These are phyloP conservation scores for Backusella parvicylindrica DNA, from an alignment of 192 early-diverging fungal species.

Conservation along the genomic window DNA sequence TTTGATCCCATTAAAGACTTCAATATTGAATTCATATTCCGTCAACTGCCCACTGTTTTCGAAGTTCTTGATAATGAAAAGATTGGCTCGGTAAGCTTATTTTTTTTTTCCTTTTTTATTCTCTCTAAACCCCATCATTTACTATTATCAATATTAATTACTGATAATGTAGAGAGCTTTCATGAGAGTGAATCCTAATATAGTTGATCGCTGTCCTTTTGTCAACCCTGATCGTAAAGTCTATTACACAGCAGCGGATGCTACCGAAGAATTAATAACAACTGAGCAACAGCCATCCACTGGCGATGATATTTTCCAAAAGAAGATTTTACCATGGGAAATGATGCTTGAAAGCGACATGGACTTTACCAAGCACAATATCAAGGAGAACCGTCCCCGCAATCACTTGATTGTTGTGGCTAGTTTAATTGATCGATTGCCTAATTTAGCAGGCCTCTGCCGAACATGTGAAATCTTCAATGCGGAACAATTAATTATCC, in stretches of 20 bases:
- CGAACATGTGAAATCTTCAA: slow-evolving; percentile 66
- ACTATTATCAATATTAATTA: not conserved
- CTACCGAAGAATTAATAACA: slow-evolving; percentile 10
- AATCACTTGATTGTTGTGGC: slow-evolving; percentile 59
- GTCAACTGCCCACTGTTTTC: slow-evolving; percentile 29
- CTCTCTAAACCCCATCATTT: too few species aligned
- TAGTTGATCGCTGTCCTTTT: slow-evolving; percentile 12
- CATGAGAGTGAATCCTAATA: slow-evolving; percentile 16
- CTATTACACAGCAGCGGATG: slow-evolving; percentile 26
- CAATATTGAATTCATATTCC: slow-evolving; percentile 56
- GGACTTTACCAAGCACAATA: slow-evolving; percentile 39
- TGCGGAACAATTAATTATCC: slow-evolving; percentile 44
- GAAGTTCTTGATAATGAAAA: slow-evolving; percentile 45
- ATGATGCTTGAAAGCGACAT: slow-evolving; percentile 47
- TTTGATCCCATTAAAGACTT: slow-evolving; percentile 49
- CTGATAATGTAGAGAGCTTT: slow-evolving; percentile 30
- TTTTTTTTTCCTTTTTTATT: not conserved
- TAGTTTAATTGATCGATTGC: slow-evolving; percentile 47
- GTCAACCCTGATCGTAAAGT: slow-evolving; percentile 8
- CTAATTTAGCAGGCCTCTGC: slow-evolving; percentile 55
- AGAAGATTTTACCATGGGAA: slow-evolving; percentile 65
- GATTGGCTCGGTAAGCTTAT: slow-evolving; percentile 42
- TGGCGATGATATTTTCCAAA: slow-evolving; percentile 40
- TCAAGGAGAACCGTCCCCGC: slow-evolving; percentile 29
- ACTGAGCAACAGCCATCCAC: not conserved